Base-by-base conservation (phyloP, 108 stramenopile species). In the Conticribra weissflogii region DNA sequence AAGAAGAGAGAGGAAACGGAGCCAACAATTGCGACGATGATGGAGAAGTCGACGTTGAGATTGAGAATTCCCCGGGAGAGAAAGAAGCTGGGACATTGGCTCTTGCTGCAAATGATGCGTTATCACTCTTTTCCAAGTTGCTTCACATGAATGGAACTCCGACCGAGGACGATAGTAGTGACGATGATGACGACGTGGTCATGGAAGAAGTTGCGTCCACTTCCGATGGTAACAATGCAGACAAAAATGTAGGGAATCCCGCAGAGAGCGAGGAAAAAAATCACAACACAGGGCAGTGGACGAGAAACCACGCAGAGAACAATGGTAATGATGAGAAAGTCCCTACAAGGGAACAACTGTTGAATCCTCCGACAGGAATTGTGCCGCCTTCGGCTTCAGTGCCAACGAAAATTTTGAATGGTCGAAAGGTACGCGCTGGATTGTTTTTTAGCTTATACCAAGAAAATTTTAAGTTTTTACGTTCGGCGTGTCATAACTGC, bases 71-170 rank as follows among this genome's bases (percentile, higher is more conserved):
- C 15, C 45, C 17, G 4, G 64, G 28, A 12, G 22, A 50, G 52
- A 25, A 74, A 52, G 59, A 49, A 23, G 19, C 46, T 50, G 74
- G 68, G 15, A 63, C 45, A 9, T 61, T 64, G 23, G 56, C 22
- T 31, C 60, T 81, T 27, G 34, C 52, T 52, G 48, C 71, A 18
- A 47, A 55, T 41, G 75, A 81, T 28, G 76, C 83, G 51, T 63
- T 78, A 22, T 70, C 75, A 15, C 55, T 84, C 31, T 78, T 84
- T 45, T 76, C 77, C 23, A 84, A 84, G 64, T 73, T 84, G 48
- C 76, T 84, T 54, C 71, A 71, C 53, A 73, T 84, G 76, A 73
- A 63, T 64, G 65, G 59, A 34, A 46, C 69, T n/a, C 34, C 50
- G 3, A 1, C 15, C 5, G 17, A 17, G 21, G 57, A 63, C 9